phyloP scores from a whole-genome alignment of 305 asterid genomes.

The Andrographis paniculata region DNA sequence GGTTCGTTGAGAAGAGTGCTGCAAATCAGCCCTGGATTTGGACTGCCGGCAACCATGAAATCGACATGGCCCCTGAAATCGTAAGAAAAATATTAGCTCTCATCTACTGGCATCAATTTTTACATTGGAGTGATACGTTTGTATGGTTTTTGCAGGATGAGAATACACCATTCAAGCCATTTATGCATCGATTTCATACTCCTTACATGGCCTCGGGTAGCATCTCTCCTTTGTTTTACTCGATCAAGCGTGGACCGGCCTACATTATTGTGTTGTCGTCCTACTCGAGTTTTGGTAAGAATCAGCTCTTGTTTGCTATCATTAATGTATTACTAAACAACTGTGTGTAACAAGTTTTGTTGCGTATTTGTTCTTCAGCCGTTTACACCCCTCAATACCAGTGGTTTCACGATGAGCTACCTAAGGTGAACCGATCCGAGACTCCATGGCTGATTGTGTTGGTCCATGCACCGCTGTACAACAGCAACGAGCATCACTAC shows the following conservation, averaged over 20 bases:
- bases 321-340: too few species aligned
- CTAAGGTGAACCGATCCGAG: slow-evolving; percentile 66
- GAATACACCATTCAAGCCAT: slow-evolving; percentile 68
- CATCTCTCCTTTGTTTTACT: slow-evolving; percentile 72
- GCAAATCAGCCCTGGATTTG: slow-evolving; percentile 99
- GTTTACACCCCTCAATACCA: slow-evolving; percentile 72
- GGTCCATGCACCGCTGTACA: slow-evolving; percentile 84
- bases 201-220: slow-evolving; percentile 62
- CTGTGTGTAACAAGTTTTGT: too few species aligned
- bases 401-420: slow-evolving; percentile 68
- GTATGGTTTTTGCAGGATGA: slow-evolving; percentile 52
- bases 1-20: slow-evolving; percentile 76
- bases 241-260: slow-evolving; percentile 85
- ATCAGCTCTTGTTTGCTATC: too few species aligned
- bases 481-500: slow-evolving; percentile 71
- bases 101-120: background rate
- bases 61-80: slow-evolving; percentile 70
- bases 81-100: slow-evolving; percentile 28
- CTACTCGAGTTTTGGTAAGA: slow-evolving; percentile 76
- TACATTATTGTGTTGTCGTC: slow-evolving; percentile 77
- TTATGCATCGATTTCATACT: slow-evolving; percentile 46
- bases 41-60: slow-evolving; percentile 84
- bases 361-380: too few species aligned
- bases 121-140: background rate
- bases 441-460: slow-evolving; percentile 90